Percentiles rank a stretch among this genome's conserved stretches.
These are phyloP conservation scores for Tylopilus sp. DNA, from an alignment of 768 basidiomycete species.

Conservation along the genomic window DNA sequence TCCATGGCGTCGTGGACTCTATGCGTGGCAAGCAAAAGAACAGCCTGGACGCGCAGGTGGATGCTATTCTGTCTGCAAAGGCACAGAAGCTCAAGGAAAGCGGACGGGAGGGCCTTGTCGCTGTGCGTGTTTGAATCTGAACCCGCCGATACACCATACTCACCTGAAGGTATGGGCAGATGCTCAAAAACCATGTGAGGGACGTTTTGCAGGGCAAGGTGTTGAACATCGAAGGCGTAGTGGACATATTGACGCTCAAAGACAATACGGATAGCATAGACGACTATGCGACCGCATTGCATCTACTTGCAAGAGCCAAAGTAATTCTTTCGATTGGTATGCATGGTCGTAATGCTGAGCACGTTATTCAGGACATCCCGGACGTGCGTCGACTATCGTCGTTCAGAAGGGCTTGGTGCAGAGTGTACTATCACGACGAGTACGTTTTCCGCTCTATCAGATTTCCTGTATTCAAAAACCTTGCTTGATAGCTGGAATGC, in stretches of 20 bases:
- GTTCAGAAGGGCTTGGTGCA: constrained; percentile 78
- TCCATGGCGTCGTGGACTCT: constrained; percentile 46
- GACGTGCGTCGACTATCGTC: constrained; percentile 66
- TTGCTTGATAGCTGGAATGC: constrained; percentile 72
- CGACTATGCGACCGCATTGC: constrained; percentile 68
- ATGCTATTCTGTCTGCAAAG: constrained; percentile 54
- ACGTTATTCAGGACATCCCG: constrained; percentile 55
- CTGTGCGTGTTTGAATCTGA: constrained; percentile 18
- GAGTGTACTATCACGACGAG: constrained; percentile 89
- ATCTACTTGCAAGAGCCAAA: constrained; percentile 55
- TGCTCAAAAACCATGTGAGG: constrained; percentile 68
- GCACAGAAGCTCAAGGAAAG: constrained; percentile 40
- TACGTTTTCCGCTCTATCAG: constrained; percentile 41
- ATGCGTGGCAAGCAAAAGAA: constrained; percentile 56
- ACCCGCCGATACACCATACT: background rate
- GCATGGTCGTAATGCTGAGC: background rate
- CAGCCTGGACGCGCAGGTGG: constrained; percentile 65
- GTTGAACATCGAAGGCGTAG: constrained; percentile 72
- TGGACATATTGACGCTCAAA: constrained; percentile 84
- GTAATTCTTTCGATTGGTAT: constrained; percentile 33
- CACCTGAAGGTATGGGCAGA: constrained; percentile 33
- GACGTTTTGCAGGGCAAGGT: constrained; percentile 72
- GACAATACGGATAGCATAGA: constrained; percentile 61
- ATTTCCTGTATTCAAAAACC: constrained; percentile 1
- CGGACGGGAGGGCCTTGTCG: constrained; percentile 49